Evolutionary conservation across 345 rosid genomes (phyloP), one percentile per base, ranked within the genome.

Genomic region (Trapa incisa): DNA sequence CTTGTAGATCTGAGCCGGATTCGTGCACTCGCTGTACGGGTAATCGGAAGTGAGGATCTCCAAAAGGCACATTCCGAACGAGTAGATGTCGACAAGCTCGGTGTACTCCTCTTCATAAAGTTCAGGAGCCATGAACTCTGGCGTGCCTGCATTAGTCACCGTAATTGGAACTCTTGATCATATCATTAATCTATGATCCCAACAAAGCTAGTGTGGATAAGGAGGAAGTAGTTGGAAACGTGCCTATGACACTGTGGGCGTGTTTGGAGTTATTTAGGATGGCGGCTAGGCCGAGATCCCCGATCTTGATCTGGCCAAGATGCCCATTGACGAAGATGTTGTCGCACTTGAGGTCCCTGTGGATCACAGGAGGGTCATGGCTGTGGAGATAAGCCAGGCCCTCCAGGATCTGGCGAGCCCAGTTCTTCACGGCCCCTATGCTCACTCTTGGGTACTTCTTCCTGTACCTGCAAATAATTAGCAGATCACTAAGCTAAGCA

Each of bases 51-150:
- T 94, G 72, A 91, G 86, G 93, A 94, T 85, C 88, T 94, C 97
- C 38, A 94, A 67, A 66, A 91, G 77, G 66, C 99, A 91, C 99
- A 94, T 87, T 68, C 99, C 99, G 48, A 94, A 94, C 7, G 99
- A 85, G 67, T 94, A 94, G 53, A 94, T 75, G 69, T 91, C 99
- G 0, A 91, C 96, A 11, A 94, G 95, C 78, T 94, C 89, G 64
- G 87, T 82, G 78, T 94, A 94, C n/a, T 89, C 86, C 81, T 94
- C 99, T 65, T 91, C 97, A 56, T 94, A 94, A 33, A 94, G 77
- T 73, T 94, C 99, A 1, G 97, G 99, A 17, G 99, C 99, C 99
- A 94, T 94, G 77, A 91, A 94, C 42, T 94, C 99, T 14, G 99
- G 99, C 3, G 99, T 94, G 54, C 99, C 98, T 90, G 69, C 33